Base-by-base conservation (phyloP, 805 yeast species). In the Metschnikowia chrysomelidarum region DNA sequence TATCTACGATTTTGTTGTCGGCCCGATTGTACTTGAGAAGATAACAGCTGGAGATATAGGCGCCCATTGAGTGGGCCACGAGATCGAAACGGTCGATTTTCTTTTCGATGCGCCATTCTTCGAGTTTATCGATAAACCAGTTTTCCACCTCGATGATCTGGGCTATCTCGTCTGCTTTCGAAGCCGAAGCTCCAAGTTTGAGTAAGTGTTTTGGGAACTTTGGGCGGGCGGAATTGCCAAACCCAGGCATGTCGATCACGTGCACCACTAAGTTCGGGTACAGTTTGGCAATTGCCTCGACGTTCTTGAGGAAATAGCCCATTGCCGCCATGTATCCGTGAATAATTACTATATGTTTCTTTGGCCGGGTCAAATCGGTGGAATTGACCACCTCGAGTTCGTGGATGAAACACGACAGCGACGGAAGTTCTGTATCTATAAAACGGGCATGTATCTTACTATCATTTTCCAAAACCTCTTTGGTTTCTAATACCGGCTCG, bases 291-390 rank as follows among this genome's bases (percentile, higher is more conserved):
- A 66, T 36, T 3, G 40, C 41, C 38, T 64, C 71, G 17, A 63
- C 47, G 34, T 66, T 67, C 44, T 63, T 64, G 34, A 65, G 50
- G 34, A 63, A 66, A 44, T 58, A 67, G 4, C 71, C 72, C 40
- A 60, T 46, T 2, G 72, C 70, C 2, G 72, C 72, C 72, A 67
- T 66, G 44, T 65, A 67, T 5, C 72, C 72, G 40, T 67, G 72
- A 12, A 66, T 56, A 0, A 67, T 44, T 7, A 67, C 71, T 4
- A 64, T 32, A 28, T 60, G 49, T 3, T 34, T 32, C 11, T 32
- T 27, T 0, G 50, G 46, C 4, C 33, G 36, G 6, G 25, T 20
- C 12, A 27, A 22, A 10, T 44, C 40, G 10, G 47, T 25, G 10
- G 43, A 44, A 39, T 60, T 60, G 28, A 46, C 53, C 12, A 67